Conservation (phyloP, 768 basidiomycete genomes). For the Ramaria sp. region DNA sequence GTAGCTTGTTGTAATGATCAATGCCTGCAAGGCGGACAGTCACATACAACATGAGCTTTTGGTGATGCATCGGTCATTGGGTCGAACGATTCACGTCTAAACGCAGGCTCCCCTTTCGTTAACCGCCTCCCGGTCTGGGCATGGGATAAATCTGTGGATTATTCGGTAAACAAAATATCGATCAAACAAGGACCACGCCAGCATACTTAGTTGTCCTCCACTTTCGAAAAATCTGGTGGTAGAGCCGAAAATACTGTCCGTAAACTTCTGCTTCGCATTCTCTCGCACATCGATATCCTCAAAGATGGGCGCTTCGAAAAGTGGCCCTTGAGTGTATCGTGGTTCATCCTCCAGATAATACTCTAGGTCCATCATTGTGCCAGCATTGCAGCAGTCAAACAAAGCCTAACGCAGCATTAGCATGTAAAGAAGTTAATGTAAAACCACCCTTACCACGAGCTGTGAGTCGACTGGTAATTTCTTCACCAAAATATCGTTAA, state of each 20-base stretch:
- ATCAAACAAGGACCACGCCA: no score
- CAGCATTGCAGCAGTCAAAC: constrained; percentile 8
- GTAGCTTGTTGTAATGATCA: neutral
- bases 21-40: no score
- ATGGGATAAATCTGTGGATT: neutral
- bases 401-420: neutral
- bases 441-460: no score
- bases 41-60: neutral
- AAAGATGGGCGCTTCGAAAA: neutral
- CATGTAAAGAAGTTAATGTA: no score
- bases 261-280: neutral
- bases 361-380: constrained; percentile 6
- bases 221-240: neutral
- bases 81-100: neutral
- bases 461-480: no score
- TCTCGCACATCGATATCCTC: neutral
- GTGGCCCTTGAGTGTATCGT: neutral
- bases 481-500: no score
- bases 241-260: neutral
- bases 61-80: neutral
- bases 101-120: neutral
- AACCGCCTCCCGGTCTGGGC: neutral
- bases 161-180: no score
- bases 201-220: neutral
- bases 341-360: neutral